Evolutionary conservation across 169 alveolate genomes (phyloP), one percentile per base, ranked within the genome.

Genomic region (Theileria parva): DNA sequence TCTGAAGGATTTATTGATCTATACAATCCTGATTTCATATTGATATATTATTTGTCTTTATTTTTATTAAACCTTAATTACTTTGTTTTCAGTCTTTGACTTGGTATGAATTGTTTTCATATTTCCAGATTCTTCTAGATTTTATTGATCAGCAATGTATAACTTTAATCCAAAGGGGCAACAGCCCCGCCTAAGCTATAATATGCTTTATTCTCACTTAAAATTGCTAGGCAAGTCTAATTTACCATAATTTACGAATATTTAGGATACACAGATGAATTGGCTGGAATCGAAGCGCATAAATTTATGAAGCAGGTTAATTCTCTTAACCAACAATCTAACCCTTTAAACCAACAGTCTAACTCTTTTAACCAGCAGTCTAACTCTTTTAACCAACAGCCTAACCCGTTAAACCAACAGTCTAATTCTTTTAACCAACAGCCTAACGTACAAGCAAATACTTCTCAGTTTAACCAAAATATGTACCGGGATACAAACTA

Each of bases 161-260:
- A 75, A 75, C 39, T 15, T 53, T 12, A 60, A 23, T 17, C 55
- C 74, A 60, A n/a, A 19, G 15, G 77, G 57, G 1, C 73, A 63
- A 48, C 55, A 67, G 34, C 9, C 19, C 23, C 34, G 63, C 4
- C 80, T 85, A 65, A 81, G 85, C 80, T 81, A 74, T 51, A 81
- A 81, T 74, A 81, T 81, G 88, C 65, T 81, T 25, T 81, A 74
- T 57, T 77, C 88, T 2, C 79, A 74, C 61, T 81, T 81, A 65
- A 81, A 81, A 79, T 79, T 74, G 73, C 74, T 55, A 15, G 88
- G 88, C 74, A 66, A 11, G 88, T 80, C 34, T 13, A 25, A 21
- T 61, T 39, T 21, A 61, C 1, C 8, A 2, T 70, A 21, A 19
- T 23, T 27, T 15, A 15, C 19, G 9, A 60, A 77, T 8, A 23